Percentiles rank a stretch among this genome's conserved stretches.
Evolutionary conservation across 2,329 filamentous ascomycete species (phyloP).

Genomic region (Capronia epimyces): DNA sequence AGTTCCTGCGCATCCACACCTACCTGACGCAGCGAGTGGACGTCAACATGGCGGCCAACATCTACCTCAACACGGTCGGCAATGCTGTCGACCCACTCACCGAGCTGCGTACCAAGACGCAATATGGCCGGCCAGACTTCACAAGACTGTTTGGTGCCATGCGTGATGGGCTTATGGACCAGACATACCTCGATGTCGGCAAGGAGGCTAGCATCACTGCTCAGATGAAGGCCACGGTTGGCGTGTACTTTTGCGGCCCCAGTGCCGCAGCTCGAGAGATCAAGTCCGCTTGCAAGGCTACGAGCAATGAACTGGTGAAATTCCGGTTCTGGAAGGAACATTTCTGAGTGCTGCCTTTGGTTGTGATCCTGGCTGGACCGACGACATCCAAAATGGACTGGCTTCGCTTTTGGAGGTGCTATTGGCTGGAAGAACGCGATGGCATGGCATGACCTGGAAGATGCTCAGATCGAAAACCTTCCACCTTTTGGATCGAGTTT

Average conservation of each 20-base stretch:
- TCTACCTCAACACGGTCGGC: constrained; percentile 91
- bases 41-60: constrained; percentile 88
- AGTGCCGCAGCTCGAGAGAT: constrained; percentile 76
- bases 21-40: constrained; percentile 94
- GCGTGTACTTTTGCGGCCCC: constrained; percentile 96
- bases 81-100: constrained; percentile 84
- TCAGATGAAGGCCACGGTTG: constrained; percentile 49
- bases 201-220: constrained; percentile 72
- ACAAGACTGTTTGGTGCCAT: constrained; percentile 71
- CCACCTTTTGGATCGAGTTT: no score
- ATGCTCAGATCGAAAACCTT: background rate
- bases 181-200: constrained; percentile 77
- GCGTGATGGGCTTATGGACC: constrained; percentile 79
- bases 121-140: constrained; percentile 94
- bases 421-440: background rate
- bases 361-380: background rate
- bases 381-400: background rate
- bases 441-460: no score
- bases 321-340: constrained; percentile 99
- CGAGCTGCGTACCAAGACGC: constrained; percentile 81
- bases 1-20: constrained; percentile 96
- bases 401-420: background rate
- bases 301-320: constrained; percentile 70
- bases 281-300: constrained; percentile 68
- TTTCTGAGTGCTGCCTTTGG: constrained; percentile 34